Evolutionary conservation across 2,329 filamentous ascomycete genomes (phyloP).

Genomic region (Tolypocladium endophyticum): DNA sequence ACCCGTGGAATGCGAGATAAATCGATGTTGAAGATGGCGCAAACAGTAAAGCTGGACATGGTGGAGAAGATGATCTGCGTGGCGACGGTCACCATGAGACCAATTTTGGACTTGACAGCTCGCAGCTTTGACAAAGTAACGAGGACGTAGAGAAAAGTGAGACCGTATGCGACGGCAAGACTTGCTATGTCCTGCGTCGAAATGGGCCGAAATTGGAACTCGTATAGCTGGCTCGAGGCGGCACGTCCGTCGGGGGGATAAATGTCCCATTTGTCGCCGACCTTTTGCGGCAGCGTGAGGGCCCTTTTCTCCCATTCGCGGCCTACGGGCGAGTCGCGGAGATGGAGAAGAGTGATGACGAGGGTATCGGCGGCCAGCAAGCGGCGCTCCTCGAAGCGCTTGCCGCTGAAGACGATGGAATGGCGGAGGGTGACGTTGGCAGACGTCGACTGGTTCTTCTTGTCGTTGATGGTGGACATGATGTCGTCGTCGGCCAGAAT

Average conservation of each 20-base stretch:
- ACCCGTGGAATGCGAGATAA: conserved; percentile 64
- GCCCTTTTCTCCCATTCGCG: conserved; percentile 54
- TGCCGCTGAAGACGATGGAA: conserved; percentile 75
- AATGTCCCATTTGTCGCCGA: conserved; percentile 49
- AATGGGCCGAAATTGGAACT: conserved; percentile 70
- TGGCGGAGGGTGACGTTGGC: conserved; percentile 67
- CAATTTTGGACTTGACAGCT: conserved; percentile 66
- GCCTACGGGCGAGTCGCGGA: conserved; percentile 52
- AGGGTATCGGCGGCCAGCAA: conserved; percentile 66
- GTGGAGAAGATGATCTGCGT: conserved; percentile 63
- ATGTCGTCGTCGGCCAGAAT: conserved; percentile 54
- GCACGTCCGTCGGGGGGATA: conserved; percentile 50
- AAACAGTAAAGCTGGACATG: conserved; percentile 70
- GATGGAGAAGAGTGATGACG: conserved; percentile 67
- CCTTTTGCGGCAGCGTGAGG: conserved; percentile 36
- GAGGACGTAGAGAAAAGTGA: conserved; percentile 55
- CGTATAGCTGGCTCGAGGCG: conserved; percentile 52
- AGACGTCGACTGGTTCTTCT: conserved; percentile 49
- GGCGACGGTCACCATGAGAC: conserved; percentile 60
- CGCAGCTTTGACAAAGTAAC: conserved; percentile 57
- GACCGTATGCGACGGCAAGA: conserved; percentile 53
- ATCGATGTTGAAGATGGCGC: conserved; percentile 64
- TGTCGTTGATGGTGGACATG: conserved; percentile 57
- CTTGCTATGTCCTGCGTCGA: conserved; percentile 54
- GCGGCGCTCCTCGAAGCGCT: conserved; percentile 56